Evolutionary conservation across 2,329 filamentous ascomycete species (phyloP).

Genomic region (Malbranchea zuffiana): DNA sequence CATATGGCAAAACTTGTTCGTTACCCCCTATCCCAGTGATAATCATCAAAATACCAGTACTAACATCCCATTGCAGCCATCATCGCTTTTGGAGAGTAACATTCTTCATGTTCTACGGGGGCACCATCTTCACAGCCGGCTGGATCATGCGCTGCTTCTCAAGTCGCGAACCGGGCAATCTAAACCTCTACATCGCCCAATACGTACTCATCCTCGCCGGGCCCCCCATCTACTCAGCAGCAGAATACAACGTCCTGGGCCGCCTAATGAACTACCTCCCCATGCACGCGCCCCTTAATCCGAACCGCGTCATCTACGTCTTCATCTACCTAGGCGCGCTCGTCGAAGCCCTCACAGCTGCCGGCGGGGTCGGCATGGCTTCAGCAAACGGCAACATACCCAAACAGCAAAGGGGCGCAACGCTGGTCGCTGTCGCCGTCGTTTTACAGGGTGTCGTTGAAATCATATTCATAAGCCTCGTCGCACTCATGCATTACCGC

Average conservation of each 20-base stretch:
- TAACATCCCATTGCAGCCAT: conserved; percentile 13
- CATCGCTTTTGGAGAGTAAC: conserved; percentile 28
- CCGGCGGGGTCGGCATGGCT: conserved; percentile 22
- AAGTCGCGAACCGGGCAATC: conserved; percentile 21
- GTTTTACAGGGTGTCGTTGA: conserved; percentile 27
- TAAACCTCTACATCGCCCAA: conserved; percentile 27
- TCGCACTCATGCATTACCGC: conserved; percentile 22
- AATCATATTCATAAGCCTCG: conserved; percentile 20
- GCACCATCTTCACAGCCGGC: conserved; percentile 27
- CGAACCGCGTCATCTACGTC: conserved; percentile 25
- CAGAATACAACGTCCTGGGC: conserved; percentile 30
- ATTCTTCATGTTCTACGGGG: conserved; percentile 29
- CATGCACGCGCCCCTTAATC: conserved; percentile 30
- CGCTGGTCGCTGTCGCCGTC: conserved; percentile 20
- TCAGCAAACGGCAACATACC: conserved; percentile 16
- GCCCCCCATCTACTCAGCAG: conserved; percentile 30
- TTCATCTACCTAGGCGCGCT: conserved; percentile 29
- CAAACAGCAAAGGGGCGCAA: conserved; percentile 18
- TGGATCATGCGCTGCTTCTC: conserved; percentile 28
- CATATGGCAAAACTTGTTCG: conserved; percentile 27
- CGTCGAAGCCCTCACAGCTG: conserved; percentile 26
- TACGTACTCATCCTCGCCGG: conserved; percentile 25
- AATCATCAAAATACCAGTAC: neutral
- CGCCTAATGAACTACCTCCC: conserved; percentile 31
- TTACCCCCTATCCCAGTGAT: neutral